Evolutionary conservation across 2,329 filamentous ascomycete genomes (phyloP).

Genomic region (Alternaria infectoria): DNA sequence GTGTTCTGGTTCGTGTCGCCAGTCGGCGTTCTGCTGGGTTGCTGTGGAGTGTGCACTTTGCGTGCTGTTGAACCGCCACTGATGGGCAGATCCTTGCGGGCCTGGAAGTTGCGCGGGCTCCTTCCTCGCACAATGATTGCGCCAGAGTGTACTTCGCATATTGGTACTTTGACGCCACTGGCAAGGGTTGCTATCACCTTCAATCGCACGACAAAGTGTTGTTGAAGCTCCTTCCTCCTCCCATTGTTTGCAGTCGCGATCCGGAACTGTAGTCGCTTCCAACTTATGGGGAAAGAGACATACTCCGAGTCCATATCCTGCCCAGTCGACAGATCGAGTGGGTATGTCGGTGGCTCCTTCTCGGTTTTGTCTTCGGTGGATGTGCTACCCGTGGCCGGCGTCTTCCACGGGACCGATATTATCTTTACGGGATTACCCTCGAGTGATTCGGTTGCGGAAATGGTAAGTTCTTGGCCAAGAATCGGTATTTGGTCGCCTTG

Average conservation of each 20-base stretch:
- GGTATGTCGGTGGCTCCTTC: slow-evolving; percentile 84
- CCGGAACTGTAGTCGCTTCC: slow-evolving; percentile 91
- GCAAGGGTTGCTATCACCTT: slow-evolving; percentile 84
- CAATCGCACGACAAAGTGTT: slow-evolving; percentile 90
- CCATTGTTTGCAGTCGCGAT: slow-evolving; percentile 97
- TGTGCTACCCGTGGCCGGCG: slow-evolving; percentile 79
- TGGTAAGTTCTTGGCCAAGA: slow-evolving; percentile 80
- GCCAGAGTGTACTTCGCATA: slow-evolving; percentile 84
- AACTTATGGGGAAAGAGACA: slow-evolving; percentile 89
- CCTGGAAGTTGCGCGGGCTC: slow-evolving; percentile 93
- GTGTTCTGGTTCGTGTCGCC: slow-evolving; percentile 42
- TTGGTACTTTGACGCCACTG: slow-evolving; percentile 79
- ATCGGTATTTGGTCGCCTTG: slow-evolving; percentile 85
- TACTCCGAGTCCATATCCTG: slow-evolving; percentile 79
- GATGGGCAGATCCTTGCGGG: slow-evolving; percentile 89
- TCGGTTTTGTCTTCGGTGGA: slow-evolving; percentile 72
- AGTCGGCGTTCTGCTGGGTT: slow-evolving; percentile 46
- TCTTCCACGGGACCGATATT: slow-evolving; percentile 98
- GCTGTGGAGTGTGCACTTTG: slow-evolving; percentile 57
- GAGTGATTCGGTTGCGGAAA: slow-evolving; percentile 93
- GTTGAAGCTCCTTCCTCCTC: slow-evolving; percentile 89
- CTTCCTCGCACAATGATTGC: slow-evolving; percentile 93
- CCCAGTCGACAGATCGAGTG: slow-evolving; percentile 70
- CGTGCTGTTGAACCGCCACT: slow-evolving; percentile 80
- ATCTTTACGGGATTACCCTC: slow-evolving; percentile 91